Evolutionary conservation across 1,284 basidiomycete genomes (phyloP).

Genomic region (Boletellus sp.): DNA sequence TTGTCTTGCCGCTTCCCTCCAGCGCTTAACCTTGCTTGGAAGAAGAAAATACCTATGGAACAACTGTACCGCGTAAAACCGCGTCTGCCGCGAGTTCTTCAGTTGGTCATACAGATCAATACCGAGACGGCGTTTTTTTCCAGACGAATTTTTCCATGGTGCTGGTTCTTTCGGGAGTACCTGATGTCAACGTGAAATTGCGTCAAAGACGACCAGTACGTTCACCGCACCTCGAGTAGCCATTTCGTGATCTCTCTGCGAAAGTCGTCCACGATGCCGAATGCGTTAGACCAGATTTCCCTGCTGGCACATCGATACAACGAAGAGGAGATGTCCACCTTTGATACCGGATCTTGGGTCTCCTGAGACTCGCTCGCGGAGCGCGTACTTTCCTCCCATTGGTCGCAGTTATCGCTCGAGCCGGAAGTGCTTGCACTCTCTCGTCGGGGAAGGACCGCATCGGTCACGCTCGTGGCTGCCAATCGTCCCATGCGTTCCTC

Average conservation of each 20-base stretch:
- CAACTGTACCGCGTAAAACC: slow-evolving; percentile 57
- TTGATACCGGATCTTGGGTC: not conserved
- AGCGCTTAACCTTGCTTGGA: slow-evolving; percentile 13
- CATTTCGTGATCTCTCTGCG: slow-evolving; percentile 37
- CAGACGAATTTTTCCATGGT: slow-evolving; percentile 2
- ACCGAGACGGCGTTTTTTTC: slow-evolving; percentile 1
- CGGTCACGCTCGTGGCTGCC: not conserved
- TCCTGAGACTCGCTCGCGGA: slow-evolving; percentile 12
- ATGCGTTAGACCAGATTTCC: slow-evolving; percentile 14
- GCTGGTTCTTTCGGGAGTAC: slow-evolving; percentile 18
- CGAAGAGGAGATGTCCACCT: not conserved
- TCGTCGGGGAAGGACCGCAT: slow-evolving; percentile 4
- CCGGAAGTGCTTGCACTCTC: slow-evolving; percentile 10
- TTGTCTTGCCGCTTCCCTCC: slow-evolving; percentile 5
- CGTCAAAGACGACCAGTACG: too few species aligned
- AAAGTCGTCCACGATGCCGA: slow-evolving; percentile 31
- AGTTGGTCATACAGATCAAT: slow-evolving; percentile 52
- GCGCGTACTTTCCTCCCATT: slow-evolving; percentile 18
- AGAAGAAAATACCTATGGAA: slow-evolving; percentile 49
- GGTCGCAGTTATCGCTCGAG: slow-evolving; percentile 10
- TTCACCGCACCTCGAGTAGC: slow-evolving; percentile 40
- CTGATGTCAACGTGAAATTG: too few species aligned
- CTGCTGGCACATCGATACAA: not conserved
- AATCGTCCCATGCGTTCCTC: slow-evolving; percentile 8
- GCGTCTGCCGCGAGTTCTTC: slow-evolving; percentile 47